These are phyloP conservation scores for Talaromyces sp. DNA, from an alignment of 2,329 filamentous ascomycete species.

Conservation along the genomic window DNA sequence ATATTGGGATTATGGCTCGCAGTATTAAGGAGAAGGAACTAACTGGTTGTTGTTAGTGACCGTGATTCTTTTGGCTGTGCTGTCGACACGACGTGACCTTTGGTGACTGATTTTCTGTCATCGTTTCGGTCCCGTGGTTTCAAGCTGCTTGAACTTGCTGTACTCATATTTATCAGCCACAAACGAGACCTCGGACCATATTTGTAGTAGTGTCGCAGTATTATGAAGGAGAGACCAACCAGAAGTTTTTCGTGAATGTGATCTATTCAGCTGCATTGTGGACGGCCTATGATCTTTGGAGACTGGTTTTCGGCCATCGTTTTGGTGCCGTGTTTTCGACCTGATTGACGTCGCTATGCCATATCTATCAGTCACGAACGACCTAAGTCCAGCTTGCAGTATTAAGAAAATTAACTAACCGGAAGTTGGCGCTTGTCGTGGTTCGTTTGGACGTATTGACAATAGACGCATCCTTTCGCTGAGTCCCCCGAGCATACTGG, in stretches of 20 bases:
- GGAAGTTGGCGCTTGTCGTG: background rate
- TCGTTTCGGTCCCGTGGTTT: background rate
- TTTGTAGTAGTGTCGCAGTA: background rate
- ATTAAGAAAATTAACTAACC: background rate
- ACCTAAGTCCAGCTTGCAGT: background rate
- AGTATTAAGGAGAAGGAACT: background rate
- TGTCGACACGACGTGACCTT: background rate
- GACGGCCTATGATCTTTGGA: background rate
- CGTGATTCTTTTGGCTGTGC: background rate
- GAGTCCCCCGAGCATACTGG: background rate
- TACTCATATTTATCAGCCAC: background rate
- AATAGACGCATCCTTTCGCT: background rate
- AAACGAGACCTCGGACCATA: background rate
- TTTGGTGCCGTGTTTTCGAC: background rate
- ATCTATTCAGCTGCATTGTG: background rate
- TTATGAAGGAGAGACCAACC: background rate
- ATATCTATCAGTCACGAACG: background rate
- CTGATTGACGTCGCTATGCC: background rate
- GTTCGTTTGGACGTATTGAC: background rate
- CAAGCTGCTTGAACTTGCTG: background rate
- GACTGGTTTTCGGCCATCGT: background rate
- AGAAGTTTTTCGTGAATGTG: background rate
- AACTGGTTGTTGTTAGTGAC: background rate
- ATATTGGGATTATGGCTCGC: background rate
- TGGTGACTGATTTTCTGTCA: background rate